These are phyloP conservation scores for Pichia manshurica DNA, from an alignment of 805 yeast genomes.

Conservation along the genomic window DNA sequence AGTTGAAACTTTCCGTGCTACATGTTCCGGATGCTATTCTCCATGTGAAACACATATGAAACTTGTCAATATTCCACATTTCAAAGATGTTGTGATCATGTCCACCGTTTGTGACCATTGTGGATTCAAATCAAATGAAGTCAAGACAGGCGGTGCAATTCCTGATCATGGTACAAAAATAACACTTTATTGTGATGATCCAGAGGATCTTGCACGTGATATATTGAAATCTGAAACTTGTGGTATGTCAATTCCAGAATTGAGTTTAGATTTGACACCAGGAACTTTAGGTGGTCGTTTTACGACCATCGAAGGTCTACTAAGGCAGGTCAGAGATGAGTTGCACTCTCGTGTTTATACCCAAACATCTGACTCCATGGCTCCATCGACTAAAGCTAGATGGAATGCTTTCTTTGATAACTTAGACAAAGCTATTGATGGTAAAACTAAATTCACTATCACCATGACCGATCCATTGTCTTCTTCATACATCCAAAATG, in stretches of 20 bases:
- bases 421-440: slow-evolving; percentile 73
- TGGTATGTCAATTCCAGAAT: slow-evolving; percentile 78
- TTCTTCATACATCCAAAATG: slow-evolving; percentile 91
- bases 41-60: slow-evolving; percentile 94
- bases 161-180: slow-evolving; percentile 79
- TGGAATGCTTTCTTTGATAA: slow-evolving; percentile 78
- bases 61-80: slow-evolving; percentile 93
- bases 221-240: slow-evolving; percentile 93
- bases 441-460: slow-evolving; percentile 76
- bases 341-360: slow-evolving; percentile 78
- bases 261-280: slow-evolving; percentile 82
- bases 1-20: slow-evolving; percentile 86
- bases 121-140: slow-evolving; percentile 96
- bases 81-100: slow-evolving; percentile 96
- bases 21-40: slow-evolving; percentile 84
- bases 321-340: slow-evolving; percentile 86
- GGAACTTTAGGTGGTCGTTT: slow-evolving; percentile 98
- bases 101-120: slow-evolving; percentile 87
- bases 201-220: slow-evolving; percentile 91
- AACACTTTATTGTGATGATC: slow-evolving; percentile 70
- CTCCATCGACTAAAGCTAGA: slow-evolving; percentile 61
- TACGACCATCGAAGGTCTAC: slow-evolving; percentile 92
- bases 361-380: slow-evolving; percentile 90
- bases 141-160: slow-evolving; percentile 95
- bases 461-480: slow-evolving; percentile 93